phyloP scores from a whole-genome alignment of 768 basidiomycete genomes.

The Pulveroboletus ravenelii region DNA sequence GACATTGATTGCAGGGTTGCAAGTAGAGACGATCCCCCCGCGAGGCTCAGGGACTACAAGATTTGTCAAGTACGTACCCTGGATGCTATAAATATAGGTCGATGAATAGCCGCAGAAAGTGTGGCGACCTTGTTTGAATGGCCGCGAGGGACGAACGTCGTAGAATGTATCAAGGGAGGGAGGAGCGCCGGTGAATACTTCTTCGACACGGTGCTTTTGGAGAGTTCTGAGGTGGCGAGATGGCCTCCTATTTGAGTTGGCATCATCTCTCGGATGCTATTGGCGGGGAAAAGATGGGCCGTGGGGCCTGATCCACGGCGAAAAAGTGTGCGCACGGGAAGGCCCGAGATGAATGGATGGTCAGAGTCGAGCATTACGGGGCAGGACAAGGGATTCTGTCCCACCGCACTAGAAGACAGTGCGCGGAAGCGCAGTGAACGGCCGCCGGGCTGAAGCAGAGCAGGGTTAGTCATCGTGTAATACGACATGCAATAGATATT shows the following conservation, averaged over 20 bases:
- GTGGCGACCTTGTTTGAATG: background rate
- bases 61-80: background rate
- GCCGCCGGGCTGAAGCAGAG: constrained; percentile 20
- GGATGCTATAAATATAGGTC: constrained; percentile 23
- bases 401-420: constrained; percentile 5
- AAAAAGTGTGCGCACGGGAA: constrained; percentile 27
- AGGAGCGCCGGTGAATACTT: background rate
- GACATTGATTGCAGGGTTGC: background rate
- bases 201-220: constrained; percentile 34
- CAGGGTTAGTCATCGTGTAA: constrained; percentile 20
- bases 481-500: no score
- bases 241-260: constrained; percentile 14
- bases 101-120: constrained; percentile 5
- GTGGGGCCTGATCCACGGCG: constrained; percentile 30
- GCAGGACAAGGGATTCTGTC: no score
- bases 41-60: constrained; percentile 8
- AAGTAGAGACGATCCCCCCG: constrained; percentile 7
- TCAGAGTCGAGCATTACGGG: no score
- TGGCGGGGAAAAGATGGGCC: constrained; percentile 13
- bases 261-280: constrained; percentile 5
- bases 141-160: constrained; percentile 16
- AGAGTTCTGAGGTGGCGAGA: constrained; percentile 14
- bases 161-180: constrained; percentile 24
- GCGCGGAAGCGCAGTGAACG: constrained; percentile 22
- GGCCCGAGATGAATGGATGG: constrained; percentile 13